Base-by-base conservation (phyloP, 805 yeast species). In the Lachancea nothofagi region DNA sequence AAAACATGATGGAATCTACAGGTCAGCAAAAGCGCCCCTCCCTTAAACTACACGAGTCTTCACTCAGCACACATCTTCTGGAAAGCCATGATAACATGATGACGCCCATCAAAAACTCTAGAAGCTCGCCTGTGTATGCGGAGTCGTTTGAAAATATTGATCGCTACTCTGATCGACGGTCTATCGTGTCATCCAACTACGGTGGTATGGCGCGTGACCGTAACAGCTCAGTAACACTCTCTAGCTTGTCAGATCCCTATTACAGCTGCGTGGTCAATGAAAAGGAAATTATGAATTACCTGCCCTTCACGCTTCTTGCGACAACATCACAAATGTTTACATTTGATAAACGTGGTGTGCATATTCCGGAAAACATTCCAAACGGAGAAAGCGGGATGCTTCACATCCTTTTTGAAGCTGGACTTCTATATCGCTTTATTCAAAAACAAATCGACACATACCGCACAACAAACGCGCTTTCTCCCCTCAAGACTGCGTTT, bases 401-500 rank as follows among this genome's bases (percentile, higher is more conserved):
- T 23, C 75, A 71, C 41, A 57, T 69, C 20, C 61, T 83, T 1
- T 64, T 81, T 29, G 96, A 88, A 57, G 82, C 87, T 1, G 90
- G 85, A 0, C 60, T 88, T 24, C 61, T 87, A 2, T 85, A 74
- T 59, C 70, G 71, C 37, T 57, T 65, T 30, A 59, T 86, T 25
- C 59, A 56, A 4, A 41, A 37, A 12, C 49, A 53, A 15, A 46
- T 71, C 9, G 64, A 61, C 27, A 35, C 49, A 17, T 36, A 51
- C 30, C 57, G 59, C 47, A 49, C 61, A 43, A 41, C 49, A 13
- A 51, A 49, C 4, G 48, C 54, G 15, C 45, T 55, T 18, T 73
- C 82, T 3, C 80, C 83, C 7, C 69, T 82, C 12, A 75, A 75
- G 44, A 77, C 76, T 27, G 83, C 95, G 1, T 74, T 81, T 31